These are phyloP conservation scores for Malassezia japonica DNA, from an alignment of 1,284 basidiomycete genomes.

Conservation along the genomic window DNA sequence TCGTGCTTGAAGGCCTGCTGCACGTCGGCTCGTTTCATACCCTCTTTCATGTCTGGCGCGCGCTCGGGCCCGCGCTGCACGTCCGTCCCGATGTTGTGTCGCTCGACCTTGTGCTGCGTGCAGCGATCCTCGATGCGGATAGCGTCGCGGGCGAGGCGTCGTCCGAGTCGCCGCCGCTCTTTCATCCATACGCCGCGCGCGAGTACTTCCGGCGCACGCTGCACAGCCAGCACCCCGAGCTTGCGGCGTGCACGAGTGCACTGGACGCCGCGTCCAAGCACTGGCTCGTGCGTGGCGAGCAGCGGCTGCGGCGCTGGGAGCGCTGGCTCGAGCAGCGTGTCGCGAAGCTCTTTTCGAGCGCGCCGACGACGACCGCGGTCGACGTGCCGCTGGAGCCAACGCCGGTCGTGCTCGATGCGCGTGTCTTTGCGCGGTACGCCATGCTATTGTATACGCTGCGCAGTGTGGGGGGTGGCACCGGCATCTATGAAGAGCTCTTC, in stretches of 20 bases:
- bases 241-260: not conserved
- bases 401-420: slow-evolving; percentile 11
- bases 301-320: slow-evolving; percentile 13
- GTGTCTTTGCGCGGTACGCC: slow-evolving; percentile 12
- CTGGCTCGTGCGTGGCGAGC: slow-evolving; percentile 17
- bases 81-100: slow-evolving; percentile 9
- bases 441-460: slow-evolving; percentile 2
- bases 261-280: slow-evolving; percentile 1
- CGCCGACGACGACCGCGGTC: not conserved
- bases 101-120: slow-evolving; percentile 11
- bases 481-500: slow-evolving; percentile 12
- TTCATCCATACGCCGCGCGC: slow-evolving; percentile 2
- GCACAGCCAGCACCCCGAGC: slow-evolving; percentile 10
- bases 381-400: not conserved
- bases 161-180: not conserved
- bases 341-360: not conserved
- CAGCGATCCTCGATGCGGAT: not conserved
- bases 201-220: slow-evolving; percentile 1
- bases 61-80: slow-evolving; percentile 5
- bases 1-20: slow-evolving; percentile 7
- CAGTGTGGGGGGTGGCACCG: not conserved
- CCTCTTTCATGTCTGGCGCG: slow-evolving; percentile 10
- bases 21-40: slow-evolving; percentile 7
- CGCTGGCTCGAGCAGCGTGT: slow-evolving; percentile 13
- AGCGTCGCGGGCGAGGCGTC: not conserved